Conservation (phyloP, 192 early-diverging fungal species). For the Coemansia biformis region DNA sequence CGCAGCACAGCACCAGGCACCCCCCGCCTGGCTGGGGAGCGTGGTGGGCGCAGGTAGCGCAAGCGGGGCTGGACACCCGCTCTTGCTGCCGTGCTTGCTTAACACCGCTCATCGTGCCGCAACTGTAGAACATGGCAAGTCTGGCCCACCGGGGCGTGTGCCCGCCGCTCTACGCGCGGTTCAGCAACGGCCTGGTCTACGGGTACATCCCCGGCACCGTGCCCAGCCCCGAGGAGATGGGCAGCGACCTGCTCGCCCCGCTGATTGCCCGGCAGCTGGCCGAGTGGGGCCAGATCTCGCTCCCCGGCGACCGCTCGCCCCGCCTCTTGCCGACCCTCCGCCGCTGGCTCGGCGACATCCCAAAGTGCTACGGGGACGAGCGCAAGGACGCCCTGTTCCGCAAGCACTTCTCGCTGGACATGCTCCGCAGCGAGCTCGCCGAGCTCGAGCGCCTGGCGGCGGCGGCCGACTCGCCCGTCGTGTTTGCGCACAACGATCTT, state of each 20-base stretch:
- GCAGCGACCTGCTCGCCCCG: conserved; percentile 60
- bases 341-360: conserved; percentile 42
- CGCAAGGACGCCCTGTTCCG: conserved; percentile 26
- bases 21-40: no score
- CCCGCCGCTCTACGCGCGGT: conserved; percentile 76
- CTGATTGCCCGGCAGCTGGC: conserved; percentile 76
- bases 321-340: conserved; percentile 32
- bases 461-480: conserved; percentile 66
- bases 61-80: no score
- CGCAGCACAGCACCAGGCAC: no score
- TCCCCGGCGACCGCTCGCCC: conserved; percentile 46
- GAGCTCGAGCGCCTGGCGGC: conserved; percentile 55
- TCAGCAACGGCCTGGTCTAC: conserved; percentile 90
- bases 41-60: no score
- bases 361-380: conserved; percentile 17
- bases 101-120: no score
- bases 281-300: conserved; percentile 70
- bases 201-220: conserved; percentile 76
- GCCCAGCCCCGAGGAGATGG: conserved; percentile 69
- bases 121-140: conserved; percentile 76
- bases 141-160: conserved; percentile 65
- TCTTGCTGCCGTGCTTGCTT: no score
- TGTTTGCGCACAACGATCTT: conserved; percentile 92
- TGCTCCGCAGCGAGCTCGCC: conserved; percentile 38
- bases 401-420: conserved; percentile 18